Conservation (phyloP, 179 eudicot genomes). For the Vitellaria paradoxa region DNA sequence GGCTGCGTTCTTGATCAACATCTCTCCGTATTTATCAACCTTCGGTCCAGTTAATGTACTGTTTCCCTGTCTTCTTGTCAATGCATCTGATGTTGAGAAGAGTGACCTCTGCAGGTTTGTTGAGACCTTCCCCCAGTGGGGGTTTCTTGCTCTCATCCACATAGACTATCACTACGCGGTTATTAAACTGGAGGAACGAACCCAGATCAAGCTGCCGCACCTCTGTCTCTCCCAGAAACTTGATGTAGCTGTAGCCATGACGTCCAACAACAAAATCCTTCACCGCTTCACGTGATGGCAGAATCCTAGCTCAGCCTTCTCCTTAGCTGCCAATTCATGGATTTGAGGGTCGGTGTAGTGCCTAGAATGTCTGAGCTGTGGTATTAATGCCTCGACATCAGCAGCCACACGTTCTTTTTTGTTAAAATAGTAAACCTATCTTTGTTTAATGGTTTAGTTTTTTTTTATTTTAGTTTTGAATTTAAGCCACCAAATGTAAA, state of each 20-base stretch:
- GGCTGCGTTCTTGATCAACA: constrained; percentile 46
- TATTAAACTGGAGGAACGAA: constrained; percentile 46
- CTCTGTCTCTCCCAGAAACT: constrained; percentile 65
- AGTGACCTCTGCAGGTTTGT: constrained; percentile 74
- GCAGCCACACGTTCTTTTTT: neutral
- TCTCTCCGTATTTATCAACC: constrained; percentile 46
- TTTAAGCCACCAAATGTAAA: too few relatives aligned
- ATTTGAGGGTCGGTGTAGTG: constrained; percentile 66
- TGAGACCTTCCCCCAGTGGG: constrained; percentile 73
- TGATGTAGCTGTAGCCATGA: constrained; percentile 65
- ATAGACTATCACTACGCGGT: constrained; percentile 57
- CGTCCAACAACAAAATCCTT: constrained; percentile 71
- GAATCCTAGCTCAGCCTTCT: constrained; percentile 55
- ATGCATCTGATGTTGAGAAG: constrained; percentile 60
- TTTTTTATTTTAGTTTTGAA: too few relatives aligned
- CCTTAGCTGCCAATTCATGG: constrained; percentile 45
- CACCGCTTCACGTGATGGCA: constrained; percentile 56
- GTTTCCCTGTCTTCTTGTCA: constrained; percentile 52
- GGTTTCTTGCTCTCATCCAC: constrained; percentile 58
- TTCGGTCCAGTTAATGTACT: constrained; percentile 34
- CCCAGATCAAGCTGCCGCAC: constrained; percentile 62
- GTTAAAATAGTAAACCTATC: too few relatives aligned
- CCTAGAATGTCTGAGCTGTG: constrained; percentile 53
- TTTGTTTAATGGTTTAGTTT: too few relatives aligned
- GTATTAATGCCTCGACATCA: constrained; percentile 33